A percentile compares a stretch with the other conserved stretches of the same genome.
phyloP scores from a whole-genome alignment of 208 protist genomes.

The Crithidia fasciculata region DNA sequence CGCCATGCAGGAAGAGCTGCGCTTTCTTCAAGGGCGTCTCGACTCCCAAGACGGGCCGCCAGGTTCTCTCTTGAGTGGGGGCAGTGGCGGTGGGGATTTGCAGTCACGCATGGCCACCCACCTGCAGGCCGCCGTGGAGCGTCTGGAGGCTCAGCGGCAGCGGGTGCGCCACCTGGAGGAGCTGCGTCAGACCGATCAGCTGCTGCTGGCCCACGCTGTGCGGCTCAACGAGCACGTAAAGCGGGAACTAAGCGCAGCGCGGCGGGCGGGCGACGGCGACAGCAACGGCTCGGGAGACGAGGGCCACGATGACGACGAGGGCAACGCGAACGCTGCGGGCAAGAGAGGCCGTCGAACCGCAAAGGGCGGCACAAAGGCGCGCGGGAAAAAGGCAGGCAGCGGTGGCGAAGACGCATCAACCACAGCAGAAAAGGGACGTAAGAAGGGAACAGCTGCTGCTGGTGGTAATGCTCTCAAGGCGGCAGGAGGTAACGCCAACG shows the following conservation, averaged over 20 bases:
- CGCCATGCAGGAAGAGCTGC: slow-evolving; percentile 42
- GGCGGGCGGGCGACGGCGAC: background rate
- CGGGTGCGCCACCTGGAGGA: slow-evolving; percentile 69
- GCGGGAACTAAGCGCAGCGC: background rate
- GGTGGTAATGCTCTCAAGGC: no score
- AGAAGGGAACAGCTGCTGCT: no score
- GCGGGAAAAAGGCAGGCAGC: background rate
- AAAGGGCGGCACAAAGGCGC: background rate
- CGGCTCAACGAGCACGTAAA: background rate
- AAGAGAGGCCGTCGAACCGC: background rate
- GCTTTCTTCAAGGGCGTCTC: slow-evolving; percentile 11
- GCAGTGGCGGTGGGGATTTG: background rate
- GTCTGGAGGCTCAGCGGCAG: slow-evolving; percentile 45
- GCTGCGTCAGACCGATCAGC: slow-evolving; percentile 45
- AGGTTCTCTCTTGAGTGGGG: background rate
- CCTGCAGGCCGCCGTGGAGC: slow-evolving; percentile 50
- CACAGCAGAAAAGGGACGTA: no score
- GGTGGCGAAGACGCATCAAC: background rate
- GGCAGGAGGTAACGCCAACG: background rate
- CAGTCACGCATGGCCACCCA: slow-evolving; percentile 21
- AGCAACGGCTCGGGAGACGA: background rate
- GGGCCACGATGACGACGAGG: background rate
- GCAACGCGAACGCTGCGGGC: background rate
- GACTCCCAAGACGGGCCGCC: slow-evolving; percentile 1
- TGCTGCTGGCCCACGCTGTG: slow-evolving; percentile 20